A percentile compares a stretch with the other conserved stretches of the same genome.
Evolutionary conservation across 2,329 filamentous ascomycete genomes (phyloP).

Genomic region (Phaeosphaeria sp.): DNA sequence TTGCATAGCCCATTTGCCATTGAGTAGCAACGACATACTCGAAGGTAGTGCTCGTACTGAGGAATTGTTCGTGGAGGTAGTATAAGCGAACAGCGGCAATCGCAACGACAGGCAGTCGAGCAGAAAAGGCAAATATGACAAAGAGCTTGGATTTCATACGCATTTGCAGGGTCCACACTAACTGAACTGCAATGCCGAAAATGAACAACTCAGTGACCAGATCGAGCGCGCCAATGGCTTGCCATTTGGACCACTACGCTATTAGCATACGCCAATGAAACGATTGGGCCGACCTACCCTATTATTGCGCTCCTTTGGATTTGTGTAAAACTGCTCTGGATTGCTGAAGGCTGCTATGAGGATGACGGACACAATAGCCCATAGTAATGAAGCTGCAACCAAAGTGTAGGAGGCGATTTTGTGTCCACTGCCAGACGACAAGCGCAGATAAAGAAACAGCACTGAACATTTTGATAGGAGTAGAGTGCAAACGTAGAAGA

Average conservation of each 20-base stretch:
- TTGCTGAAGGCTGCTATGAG: slow-evolving; percentile 38
- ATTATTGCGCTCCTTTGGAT: slow-evolving; percentile 21
- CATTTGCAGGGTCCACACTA: slow-evolving; percentile 40
- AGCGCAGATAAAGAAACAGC: slow-evolving; percentile 35
- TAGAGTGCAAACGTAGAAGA: slow-evolving; percentile 38
- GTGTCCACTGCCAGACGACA: slow-evolving; percentile 31
- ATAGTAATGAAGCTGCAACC: slow-evolving; percentile 25
- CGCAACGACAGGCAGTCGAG: slow-evolving; percentile 36
- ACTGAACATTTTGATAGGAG: slow-evolving; percentile 38
- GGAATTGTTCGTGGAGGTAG: slow-evolving; percentile 29
- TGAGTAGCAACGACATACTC: slow-evolving; percentile 40
- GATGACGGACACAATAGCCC: slow-evolving; percentile 30
- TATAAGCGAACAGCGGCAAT: slow-evolving; percentile 33
- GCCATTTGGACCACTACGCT: slow-evolving; percentile 35
- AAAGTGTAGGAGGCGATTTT: slow-evolving; percentile 25
- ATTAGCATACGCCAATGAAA: slow-evolving; percentile 1
- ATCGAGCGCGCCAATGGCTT: slow-evolving; percentile 35
- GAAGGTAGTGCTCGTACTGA: slow-evolving; percentile 23
- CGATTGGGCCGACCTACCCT: slow-evolving; percentile 21
- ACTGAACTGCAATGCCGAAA: slow-evolving; percentile 32
- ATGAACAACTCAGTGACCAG: slow-evolving; percentile 35
- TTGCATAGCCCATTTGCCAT: slow-evolving; percentile 46
- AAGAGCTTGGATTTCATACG: slow-evolving; percentile 28
- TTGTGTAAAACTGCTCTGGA: slow-evolving; percentile 22
- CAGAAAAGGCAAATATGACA: slow-evolving; percentile 38